Base-by-base conservation (phyloP, 2,329 filamentous ascomycete genomes). In the Nigrospora osmanthi region DNA sequence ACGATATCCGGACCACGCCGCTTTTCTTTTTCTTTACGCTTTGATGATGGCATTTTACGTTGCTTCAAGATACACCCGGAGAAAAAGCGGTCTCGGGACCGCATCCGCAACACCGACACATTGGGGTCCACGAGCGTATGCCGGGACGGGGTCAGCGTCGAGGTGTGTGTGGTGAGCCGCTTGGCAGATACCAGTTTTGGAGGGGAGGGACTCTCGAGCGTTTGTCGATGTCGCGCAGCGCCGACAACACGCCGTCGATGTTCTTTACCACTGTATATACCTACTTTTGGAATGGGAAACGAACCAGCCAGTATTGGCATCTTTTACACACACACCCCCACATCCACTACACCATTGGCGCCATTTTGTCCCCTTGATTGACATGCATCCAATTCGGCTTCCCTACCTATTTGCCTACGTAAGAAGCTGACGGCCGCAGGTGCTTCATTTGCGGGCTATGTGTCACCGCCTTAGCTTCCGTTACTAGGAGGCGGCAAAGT, bases 21-120 rank as follows among this genome's bases (percentile, higher is more conserved):
- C 23, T 30, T 17, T 28, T 42, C 13, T 31, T 23, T 36, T 42
- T 35, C 33, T 42, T 42, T 42, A 36, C 40, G 40, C 40, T 35
- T 42, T 42, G 40, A 42, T 42, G 33, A 36, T 30, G 34, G 32
- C 38, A 40, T 35, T 14, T 35, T 16, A 35, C 11, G 13, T 16
- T 35, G 15, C 23, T 28, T 40, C 38, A 19, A 32, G 40, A 11
- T 19, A 16, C 17, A 33, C 35, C 19, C 13, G 23, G 33, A 12
- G 14, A 36, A 14, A 36, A 40, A 36, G 15, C 17, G 35, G 32
- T 38, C 35, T 28, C 10, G 23, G 23, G 23, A 28, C 23, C 23
- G 23, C 23, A 28, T 28, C 9, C 10, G 23, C 23, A 28, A 6
- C 23, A 6, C 23, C 23, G 23, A 28, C 23, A 28, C 23, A 10